These are phyloP conservation scores for Zizania latifolia DNA, from an alignment of 176 grass and related monocot genomes.

Conservation along the genomic window DNA sequence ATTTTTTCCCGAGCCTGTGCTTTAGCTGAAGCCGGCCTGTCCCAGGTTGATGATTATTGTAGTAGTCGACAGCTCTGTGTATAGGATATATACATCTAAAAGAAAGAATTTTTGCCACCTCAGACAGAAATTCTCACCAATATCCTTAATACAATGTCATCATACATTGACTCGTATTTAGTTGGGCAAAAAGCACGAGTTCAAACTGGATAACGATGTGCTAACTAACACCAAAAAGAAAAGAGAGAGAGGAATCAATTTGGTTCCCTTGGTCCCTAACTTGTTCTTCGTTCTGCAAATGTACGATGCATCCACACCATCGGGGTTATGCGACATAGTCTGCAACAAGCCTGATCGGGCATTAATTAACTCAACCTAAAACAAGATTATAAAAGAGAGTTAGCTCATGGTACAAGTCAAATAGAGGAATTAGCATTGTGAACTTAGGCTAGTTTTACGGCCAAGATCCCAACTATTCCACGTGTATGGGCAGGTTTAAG, in stretches of 20 bases:
- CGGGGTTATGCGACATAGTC: no score
- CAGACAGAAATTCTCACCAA: neutral
- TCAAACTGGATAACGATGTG: conserved; percentile 4
- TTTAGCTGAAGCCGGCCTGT: no score
- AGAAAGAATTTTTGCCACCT: neutral
- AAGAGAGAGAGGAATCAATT: neutral
- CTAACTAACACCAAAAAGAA: neutral
- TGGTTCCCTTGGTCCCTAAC: neutral
- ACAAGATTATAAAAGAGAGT: neutral
- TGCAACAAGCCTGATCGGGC: neutral
- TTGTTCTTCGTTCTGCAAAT: neutral
- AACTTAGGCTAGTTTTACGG: no score
- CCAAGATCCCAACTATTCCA: no score
- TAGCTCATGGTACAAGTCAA: no score
- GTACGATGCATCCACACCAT: no score
- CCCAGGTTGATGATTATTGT: neutral
- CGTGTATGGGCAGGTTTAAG: no score
- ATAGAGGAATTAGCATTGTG: no score
- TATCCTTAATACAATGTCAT: neutral
- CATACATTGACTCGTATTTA: neutral
- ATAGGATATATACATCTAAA: no score
- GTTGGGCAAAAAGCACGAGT: conserved; percentile 1
- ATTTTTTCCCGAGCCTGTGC: no score
- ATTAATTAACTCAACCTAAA: neutral
- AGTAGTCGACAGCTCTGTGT: neutral